These are phyloP conservation scores for Sphagnurus paluster DNA, from an alignment of 1,284 basidiomycete genomes.

Conservation along the genomic window DNA sequence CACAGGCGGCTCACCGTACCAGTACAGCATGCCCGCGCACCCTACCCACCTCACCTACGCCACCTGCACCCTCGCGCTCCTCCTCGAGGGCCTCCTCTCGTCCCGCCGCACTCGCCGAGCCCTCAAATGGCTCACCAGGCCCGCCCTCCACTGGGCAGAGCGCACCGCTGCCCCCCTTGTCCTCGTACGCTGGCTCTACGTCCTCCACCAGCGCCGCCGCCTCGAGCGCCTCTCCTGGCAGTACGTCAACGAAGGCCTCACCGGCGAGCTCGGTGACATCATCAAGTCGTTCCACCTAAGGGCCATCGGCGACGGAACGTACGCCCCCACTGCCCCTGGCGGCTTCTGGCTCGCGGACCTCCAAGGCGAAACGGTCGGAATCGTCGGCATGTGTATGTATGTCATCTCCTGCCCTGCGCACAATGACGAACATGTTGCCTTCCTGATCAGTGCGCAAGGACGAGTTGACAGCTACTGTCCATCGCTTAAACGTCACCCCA, in stretches of 20 bases:
- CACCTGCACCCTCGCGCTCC: neutral
- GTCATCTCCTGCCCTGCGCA: neutral
- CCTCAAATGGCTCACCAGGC: neutral
- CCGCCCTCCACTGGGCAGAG: slow-evolving; percentile 2
- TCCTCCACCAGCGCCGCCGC: slow-evolving; percentile 4
- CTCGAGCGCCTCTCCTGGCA: slow-evolving; percentile 5
- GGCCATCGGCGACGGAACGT: slow-evolving; percentile 7
- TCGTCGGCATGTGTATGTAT: slow-evolving; percentile 14
- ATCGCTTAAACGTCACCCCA: slow-evolving; percentile 14
- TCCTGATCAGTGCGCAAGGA: too few relatives aligned
- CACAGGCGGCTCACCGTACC: slow-evolving; percentile 11
- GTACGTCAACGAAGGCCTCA: slow-evolving; percentile 9
- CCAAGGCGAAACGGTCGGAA: slow-evolving; percentile 9
- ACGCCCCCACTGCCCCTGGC: slow-evolving; percentile 6
- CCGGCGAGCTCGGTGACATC: slow-evolving; percentile 14
- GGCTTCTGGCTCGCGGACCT: slow-evolving; percentile 19
- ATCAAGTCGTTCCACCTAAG: slow-evolving; percentile 8
- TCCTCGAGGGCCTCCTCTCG: slow-evolving; percentile 1
- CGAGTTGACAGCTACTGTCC: too few relatives aligned
- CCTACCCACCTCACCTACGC: neutral
- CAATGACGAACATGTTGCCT: too few relatives aligned
- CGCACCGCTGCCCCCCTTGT: neutral
- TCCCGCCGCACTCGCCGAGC: neutral
- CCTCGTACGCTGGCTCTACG: slow-evolving; percentile 1
- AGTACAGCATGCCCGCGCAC: slow-evolving; percentile 2